A percentile compares a stretch with the other conserved stretches of the same genome.
These are phyloP conservation scores for Sabuloglossum arenarium DNA, from an alignment of 495 filamentous ascomycete genomes.

Conservation along the genomic window DNA sequence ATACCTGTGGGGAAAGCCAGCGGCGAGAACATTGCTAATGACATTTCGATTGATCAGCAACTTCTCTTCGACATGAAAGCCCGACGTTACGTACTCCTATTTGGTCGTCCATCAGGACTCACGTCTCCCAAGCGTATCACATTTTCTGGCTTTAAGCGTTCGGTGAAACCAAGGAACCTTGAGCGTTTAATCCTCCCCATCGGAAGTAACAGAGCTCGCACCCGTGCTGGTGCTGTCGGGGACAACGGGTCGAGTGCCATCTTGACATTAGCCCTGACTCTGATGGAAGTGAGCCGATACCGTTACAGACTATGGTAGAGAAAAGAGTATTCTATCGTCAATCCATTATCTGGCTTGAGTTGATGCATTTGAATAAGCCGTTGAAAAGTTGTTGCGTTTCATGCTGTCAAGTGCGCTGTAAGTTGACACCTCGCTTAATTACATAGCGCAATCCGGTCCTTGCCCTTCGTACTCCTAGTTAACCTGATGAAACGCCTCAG, in stretches of 20 bases:
- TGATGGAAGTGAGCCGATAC: background rate
- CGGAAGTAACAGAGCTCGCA: conserved; percentile 66
- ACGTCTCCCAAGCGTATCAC: conserved; percentile 79
- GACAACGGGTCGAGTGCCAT: conserved; percentile 78
- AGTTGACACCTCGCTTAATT: background rate
- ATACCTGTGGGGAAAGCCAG: conserved; percentile 75
- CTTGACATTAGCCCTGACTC: conserved; percentile 21
- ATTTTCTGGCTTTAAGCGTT: conserved; percentile 56
- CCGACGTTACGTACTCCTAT: conserved; percentile 51
- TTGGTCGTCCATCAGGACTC: conserved; percentile 66
- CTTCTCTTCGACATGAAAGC: background rate
- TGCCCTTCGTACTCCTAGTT: too few species aligned
- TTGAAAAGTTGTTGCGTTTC: background rate
- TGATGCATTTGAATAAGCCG: too few species aligned
- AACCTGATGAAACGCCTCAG: background rate
- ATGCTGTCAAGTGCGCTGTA: background rate
- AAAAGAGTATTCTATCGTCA: background rate
- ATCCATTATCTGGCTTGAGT: background rate
- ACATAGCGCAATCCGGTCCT: too few species aligned
- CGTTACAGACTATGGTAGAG: background rate
- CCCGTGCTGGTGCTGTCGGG: conserved; percentile 71
- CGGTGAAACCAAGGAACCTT: conserved; percentile 58
- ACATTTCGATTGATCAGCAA: background rate
- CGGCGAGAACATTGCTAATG: conserved; percentile 80
- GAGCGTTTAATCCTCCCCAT: conserved; percentile 67